phyloP scores from a whole-genome alignment of 2,329 filamentous ascomycete genomes.

The Exophiala sp. region DNA sequence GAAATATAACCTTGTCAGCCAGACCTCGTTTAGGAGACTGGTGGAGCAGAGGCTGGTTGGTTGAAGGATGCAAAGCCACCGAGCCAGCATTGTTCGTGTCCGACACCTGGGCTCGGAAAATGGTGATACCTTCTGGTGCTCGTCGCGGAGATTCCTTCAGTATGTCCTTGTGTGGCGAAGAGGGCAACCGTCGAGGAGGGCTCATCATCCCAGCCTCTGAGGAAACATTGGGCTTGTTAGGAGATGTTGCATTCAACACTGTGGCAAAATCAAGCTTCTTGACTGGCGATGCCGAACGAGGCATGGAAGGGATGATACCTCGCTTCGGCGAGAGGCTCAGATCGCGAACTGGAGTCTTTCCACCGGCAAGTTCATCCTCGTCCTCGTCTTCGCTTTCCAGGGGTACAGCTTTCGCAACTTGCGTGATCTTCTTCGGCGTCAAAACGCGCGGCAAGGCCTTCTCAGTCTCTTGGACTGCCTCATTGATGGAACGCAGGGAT shows the following conservation, averaged over 20 bases:
- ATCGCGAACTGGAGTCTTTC: slow-evolving; percentile 34
- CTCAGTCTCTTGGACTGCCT: slow-evolving; percentile 19
- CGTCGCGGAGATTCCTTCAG: slow-evolving; percentile 40
- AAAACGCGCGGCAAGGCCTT: slow-evolving; percentile 34
- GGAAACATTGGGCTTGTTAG: slow-evolving; percentile 34
- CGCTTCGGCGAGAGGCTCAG: slow-evolving; percentile 34
- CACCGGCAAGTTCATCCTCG: slow-evolving; percentile 40
- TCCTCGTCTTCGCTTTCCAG: slow-evolving; percentile 32
- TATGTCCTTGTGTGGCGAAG: slow-evolving; percentile 41
- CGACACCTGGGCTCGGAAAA: slow-evolving; percentile 19
- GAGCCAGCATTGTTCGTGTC: slow-evolving; percentile 5
- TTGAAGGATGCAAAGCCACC: slow-evolving; percentile 10
- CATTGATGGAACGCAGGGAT: slow-evolving; percentile 3
- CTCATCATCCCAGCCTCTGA: slow-evolving; percentile 38
- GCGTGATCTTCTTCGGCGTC: slow-evolving; percentile 46
- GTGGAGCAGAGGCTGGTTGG: slow-evolving; percentile 37
- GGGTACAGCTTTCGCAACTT: slow-evolving; percentile 39
- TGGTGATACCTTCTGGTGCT: slow-evolving; percentile 27
- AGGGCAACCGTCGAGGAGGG: slow-evolving; percentile 41
- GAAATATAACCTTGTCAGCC: slow-evolving; percentile 34
- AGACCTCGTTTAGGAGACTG: slow-evolving; percentile 41
- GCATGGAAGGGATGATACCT: slow-evolving; percentile 31
- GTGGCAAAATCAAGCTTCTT: slow-evolving; percentile 37
- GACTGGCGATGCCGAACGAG: slow-evolving; percentile 32
- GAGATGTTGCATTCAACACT: slow-evolving; percentile 20